Evolutionary conservation across 495 filamentous ascomycete genomes (phyloP).

Genomic region (Staphylotrichum tortipilum): DNA sequence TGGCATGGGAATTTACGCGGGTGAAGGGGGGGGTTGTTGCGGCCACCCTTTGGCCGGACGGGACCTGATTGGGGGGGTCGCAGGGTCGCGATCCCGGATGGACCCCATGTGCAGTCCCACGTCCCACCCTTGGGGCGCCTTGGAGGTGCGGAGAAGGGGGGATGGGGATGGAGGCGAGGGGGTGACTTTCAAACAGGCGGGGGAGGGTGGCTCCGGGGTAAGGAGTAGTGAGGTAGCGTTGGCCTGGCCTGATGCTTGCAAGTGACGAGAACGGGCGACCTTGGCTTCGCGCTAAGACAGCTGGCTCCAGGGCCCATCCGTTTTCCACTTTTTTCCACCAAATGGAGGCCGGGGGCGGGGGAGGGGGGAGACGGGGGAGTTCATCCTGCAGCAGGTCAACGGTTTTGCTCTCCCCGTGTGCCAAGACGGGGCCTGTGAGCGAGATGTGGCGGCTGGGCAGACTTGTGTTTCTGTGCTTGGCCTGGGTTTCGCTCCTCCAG

Average conservation of each 20-base stretch:
- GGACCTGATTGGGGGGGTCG: conserved; percentile 10
- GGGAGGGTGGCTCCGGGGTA: too few species aligned
- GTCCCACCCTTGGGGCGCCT: background rate
- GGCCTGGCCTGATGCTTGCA: background rate
- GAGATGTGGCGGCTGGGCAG: background rate
- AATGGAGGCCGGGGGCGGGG: conserved; percentile 1
- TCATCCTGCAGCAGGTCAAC: conserved; percentile 2
- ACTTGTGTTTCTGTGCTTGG: too few species aligned
- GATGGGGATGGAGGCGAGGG: too few species aligned
- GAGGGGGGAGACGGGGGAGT: too few species aligned
- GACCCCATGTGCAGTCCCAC: conserved; percentile 2
- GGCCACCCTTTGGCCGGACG: background rate
- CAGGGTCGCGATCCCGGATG: background rate
- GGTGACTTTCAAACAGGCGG: background rate
- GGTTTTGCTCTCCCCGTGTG: conserved; percentile 3
- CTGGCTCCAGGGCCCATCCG: background rate
- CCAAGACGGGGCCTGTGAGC: background rate
- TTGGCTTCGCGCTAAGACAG: background rate
- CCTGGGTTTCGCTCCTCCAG: too few species aligned
- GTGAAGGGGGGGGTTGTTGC: conserved; percentile 1
- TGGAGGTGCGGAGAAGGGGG: conserved; percentile 4
- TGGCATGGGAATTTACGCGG: conserved; percentile 1
- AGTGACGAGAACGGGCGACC: background rate
- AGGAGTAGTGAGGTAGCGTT: background rate
- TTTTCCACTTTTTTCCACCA: conserved; percentile 12